phyloP scores from a whole-genome alignment of 2,329 filamentous ascomycete species.

The Penicillium brevicompactum region DNA sequence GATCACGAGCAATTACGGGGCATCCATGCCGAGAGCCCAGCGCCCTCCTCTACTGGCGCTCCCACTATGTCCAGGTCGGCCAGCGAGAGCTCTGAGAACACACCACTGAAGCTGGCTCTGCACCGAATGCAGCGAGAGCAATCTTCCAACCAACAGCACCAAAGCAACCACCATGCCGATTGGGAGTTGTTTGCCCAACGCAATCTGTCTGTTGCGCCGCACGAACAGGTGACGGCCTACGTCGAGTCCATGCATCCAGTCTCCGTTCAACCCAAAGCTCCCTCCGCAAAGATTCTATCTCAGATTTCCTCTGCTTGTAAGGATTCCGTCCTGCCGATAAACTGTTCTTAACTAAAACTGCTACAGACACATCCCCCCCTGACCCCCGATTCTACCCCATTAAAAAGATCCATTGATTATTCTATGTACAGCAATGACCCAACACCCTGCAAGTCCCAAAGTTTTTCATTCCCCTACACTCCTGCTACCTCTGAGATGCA shows the following conservation, averaged over 20 bases:
- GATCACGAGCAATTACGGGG: conserved; percentile 34
- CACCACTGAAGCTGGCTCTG: conserved; percentile 27
- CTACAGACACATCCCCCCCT: conserved; percentile 53
- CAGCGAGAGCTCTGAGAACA: conserved; percentile 21
- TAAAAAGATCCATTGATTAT: conserved; percentile 42
- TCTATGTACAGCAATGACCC: conserved; percentile 42
- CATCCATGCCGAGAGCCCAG: conserved; percentile 31
- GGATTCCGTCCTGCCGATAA: background rate
- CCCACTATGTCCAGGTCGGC: conserved; percentile 24
- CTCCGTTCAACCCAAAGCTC: conserved; percentile 42
- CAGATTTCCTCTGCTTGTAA: conserved; percentile 57
- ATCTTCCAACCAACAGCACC: conserved; percentile 21
- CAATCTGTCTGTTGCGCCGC: conserved; percentile 22
- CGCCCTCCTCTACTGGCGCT: conserved; percentile 14
- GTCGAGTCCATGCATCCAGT: conserved; percentile 33
- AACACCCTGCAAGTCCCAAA: conserved; percentile 44
- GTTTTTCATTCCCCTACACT: conserved; percentile 34
- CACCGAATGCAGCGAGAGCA: conserved; percentile 36
- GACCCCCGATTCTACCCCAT: conserved; percentile 67
- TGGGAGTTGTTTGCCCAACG: conserved; percentile 31
- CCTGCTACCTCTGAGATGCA: conserved; percentile 45
- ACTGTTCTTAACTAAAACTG: background rate
- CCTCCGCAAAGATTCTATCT: conserved; percentile 51
- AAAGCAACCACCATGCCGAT: conserved; percentile 23
- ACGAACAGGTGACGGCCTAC: conserved; percentile 26